Percentiles rank a stretch among this genome's conserved stretches.
These are phyloP conservation scores for Tetragonia tetragonoides DNA, from an alignment of 148 eudicot genomes.

Conservation along the genomic window DNA sequence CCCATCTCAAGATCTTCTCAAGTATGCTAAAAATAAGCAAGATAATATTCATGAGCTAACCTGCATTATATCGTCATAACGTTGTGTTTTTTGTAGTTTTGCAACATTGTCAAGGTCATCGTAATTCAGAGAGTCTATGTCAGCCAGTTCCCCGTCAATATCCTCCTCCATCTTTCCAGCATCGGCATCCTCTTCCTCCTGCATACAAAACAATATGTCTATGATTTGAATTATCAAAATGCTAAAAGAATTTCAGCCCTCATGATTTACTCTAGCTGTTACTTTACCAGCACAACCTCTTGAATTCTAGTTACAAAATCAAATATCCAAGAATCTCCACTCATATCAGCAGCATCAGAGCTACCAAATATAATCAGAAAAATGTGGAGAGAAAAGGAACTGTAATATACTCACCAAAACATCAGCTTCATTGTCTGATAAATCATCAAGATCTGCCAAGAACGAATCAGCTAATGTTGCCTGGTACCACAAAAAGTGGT, in stretches of 20 bases:
- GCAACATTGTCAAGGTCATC: slow-evolving; percentile 93
- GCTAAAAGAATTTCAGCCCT: neutral
- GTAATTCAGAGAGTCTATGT: slow-evolving; percentile 74
- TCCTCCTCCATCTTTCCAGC: slow-evolving; percentile 81
- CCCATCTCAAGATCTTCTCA: neutral
- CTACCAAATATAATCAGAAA: neutral
- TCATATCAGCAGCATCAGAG: neutral
- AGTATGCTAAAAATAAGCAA: neutral
- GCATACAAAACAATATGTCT: slow-evolving; percentile 13
- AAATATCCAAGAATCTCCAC: neutral
- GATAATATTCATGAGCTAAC: slow-evolving; percentile 35
- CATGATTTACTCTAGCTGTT: neutral
- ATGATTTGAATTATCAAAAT: neutral
- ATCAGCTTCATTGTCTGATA: slow-evolving; percentile 86
- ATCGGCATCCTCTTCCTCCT: slow-evolving; percentile 65
- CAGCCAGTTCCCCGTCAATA: slow-evolving; percentile 77
- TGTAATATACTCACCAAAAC: slow-evolving; percentile 43
- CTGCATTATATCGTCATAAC: slow-evolving; percentile 85
- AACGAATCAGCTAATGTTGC: slow-evolving; percentile 94
- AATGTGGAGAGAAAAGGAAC: neutral
- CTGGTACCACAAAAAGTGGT: slow-evolving; percentile 35
- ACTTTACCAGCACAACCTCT: neutral
- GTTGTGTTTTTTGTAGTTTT: slow-evolving; percentile 77
- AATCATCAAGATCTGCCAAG: slow-evolving; percentile 92
- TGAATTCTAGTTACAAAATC: neutral